Percentiles rank a stretch among this genome's conserved stretches.
These are phyloP conservation scores for Silybum marianum DNA, from an alignment of 129 eudicot genomes.

Conservation along the genomic window DNA sequence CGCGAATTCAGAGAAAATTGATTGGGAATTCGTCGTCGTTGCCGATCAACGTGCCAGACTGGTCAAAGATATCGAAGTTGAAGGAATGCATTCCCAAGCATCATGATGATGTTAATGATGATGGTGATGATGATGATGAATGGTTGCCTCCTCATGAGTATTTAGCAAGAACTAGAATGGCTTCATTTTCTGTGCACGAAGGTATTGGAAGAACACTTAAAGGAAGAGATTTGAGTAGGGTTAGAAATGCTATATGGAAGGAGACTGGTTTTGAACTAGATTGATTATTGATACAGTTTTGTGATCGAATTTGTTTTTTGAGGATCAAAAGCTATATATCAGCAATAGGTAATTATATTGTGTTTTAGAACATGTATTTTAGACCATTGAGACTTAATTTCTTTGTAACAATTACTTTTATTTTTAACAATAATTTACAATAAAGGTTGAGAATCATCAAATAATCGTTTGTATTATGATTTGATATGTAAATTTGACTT, in stretches of 20 bases:
- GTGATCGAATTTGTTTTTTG: background rate
- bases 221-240: conserved; percentile 62
- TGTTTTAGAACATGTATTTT: background rate
- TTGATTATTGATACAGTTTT: background rate
- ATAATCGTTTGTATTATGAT: background rate
- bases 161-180: conserved; percentile 48
- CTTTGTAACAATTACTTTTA: background rate
- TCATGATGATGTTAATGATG: conserved; percentile 3
- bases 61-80: conserved; percentile 53
- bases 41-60: conserved; percentile 61
- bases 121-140: conserved; percentile 25
- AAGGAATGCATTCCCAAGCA: background rate
- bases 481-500: background rate
- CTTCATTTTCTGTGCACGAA: conserved; percentile 64
- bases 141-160: conserved; percentile 67
- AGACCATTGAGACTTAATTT: background rate
- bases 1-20: background rate
- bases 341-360: background rate
- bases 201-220: conserved; percentile 63
- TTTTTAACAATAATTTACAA: background rate
- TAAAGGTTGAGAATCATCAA: background rate
- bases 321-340: background rate
- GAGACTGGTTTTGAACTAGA: conserved; percentile 53
- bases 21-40: conserved; percentile 31
- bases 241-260: conserved; percentile 62